Conservation (phyloP, 192 early-diverging fungal species). For the Gaertneriomyces semiglobifer region DNA sequence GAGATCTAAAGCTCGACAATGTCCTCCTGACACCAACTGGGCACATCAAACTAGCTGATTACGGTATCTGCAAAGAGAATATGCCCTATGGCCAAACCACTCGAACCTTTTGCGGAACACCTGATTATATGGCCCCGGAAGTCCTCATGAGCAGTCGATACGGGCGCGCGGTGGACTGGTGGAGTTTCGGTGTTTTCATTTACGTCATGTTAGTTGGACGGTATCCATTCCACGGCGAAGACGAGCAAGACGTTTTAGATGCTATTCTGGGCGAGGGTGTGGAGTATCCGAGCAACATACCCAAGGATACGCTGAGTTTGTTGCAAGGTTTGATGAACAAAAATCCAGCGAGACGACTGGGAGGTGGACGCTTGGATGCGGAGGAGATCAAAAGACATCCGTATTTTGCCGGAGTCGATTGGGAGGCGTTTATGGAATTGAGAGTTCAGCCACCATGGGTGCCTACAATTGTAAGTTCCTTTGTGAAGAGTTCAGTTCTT, state of each 20-base stretch:
- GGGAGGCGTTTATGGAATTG: constrained; percentile 90
- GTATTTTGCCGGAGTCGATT: constrained; percentile 92
- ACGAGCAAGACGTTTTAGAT: constrained; percentile 95
- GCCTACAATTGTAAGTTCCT: constrained; percentile 73
- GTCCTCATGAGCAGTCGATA: constrained; percentile 88
- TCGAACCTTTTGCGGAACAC: constrained; percentile 68
- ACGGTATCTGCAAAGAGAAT: constrained; percentile 92
- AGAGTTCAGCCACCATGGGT: constrained; percentile 81
- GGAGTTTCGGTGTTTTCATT: constrained; percentile 89
- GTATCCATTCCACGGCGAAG: constrained; percentile 92
- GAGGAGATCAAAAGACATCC: constrained; percentile 94
- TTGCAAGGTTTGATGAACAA: constrained; percentile 85
- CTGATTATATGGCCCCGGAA: constrained; percentile 99
- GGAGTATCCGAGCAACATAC: constrained; percentile 91
- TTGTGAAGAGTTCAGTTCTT: neutral
- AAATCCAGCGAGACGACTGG: constrained; percentile 83
- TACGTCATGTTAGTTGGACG: constrained; percentile 87
- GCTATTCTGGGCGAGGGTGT: constrained; percentile 93
- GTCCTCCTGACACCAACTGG: constrained; percentile 86
- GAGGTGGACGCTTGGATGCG: constrained; percentile 80
- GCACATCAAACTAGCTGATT: constrained; percentile 97
- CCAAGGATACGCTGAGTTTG: constrained; percentile 83
- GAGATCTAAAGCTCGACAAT: constrained; percentile 96
- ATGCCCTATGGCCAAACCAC: constrained; percentile 54
- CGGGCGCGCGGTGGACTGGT: constrained; percentile 96